Evolutionary conservation across 176 grass and related monocot species (phyloP), one percentile per base, ranked within the genome.

Genomic region (Rhynchospora pubera): DNA sequence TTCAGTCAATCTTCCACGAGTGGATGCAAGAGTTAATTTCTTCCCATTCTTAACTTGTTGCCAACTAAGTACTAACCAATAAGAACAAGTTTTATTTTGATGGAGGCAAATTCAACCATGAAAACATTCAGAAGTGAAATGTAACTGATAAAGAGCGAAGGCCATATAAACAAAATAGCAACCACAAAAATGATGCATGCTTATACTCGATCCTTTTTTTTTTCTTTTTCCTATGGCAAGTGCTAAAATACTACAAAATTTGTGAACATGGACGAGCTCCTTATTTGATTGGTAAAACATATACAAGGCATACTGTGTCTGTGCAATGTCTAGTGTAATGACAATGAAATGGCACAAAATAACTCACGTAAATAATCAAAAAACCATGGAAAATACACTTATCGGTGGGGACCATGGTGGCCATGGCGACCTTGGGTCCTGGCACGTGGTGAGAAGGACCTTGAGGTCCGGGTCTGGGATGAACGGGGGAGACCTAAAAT

Each of bases 401-500:
- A 87, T 85, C 85, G 71, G 44, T 82, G 42, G 84, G 50, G 70
- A 52, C 69, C 69, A n/a, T 74, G 58, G 12, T 22, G 59, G 65
- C 79, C 79, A 3, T 65, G 79, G 77, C 9, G 77, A 30, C 86
- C 77, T 84, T 84, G 85, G 82, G 84, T 77, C 68, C 90, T 91
- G 2, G 87, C 9, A 85, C 22, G 84, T 51, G 69, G 88, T 82
- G 66, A 77, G 74, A n/a, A 82, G 7, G 79, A 65, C 67, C 62
- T 62, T 26, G 79, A 55, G 22, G 79, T 22, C 15, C 79, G 79
- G 52, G 23, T 26, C 48, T 82, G 61, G 45, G 79, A 62, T 45
- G 66, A 84, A 63, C 90, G 86, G 7, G 90, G 91, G 8, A 97
- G 91, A 0, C 94, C 94, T 61, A 97, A 82, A 85, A 97, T 94